A percentile compares a stretch with the other conserved stretches of the same genome.
Conservation (phyloP, 1,284 basidiomycete genomes). For the Papiliotrema flavescens region DNA sequence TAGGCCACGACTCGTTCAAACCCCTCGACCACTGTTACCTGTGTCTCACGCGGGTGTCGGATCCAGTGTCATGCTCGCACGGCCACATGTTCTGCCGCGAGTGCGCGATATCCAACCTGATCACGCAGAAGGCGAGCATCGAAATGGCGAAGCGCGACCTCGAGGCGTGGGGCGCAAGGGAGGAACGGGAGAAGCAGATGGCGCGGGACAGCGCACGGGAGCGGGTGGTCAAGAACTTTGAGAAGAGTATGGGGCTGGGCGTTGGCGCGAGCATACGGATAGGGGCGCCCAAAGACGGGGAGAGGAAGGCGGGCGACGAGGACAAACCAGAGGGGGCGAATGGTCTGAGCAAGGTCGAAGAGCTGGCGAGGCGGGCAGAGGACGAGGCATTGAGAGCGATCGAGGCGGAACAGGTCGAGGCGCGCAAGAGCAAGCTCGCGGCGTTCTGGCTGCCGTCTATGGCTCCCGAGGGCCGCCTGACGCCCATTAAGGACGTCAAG, state of each 20-base stretch:
- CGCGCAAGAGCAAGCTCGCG: slow-evolving; percentile 78
- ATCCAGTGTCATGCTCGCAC: slow-evolving; percentile 73
- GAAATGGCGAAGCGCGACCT: slow-evolving; percentile 75
- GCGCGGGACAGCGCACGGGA: slow-evolving; percentile 71
- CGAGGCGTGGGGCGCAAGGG: slow-evolving; percentile 67
- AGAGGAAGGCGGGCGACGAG: slow-evolving; percentile 49
- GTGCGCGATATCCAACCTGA: slow-evolving; percentile 55
- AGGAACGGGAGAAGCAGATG: slow-evolving; percentile 64
- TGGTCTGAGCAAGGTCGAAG: slow-evolving; percentile 68
- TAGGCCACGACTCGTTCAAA: slow-evolving; percentile 87
- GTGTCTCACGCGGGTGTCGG: slow-evolving; percentile 71
- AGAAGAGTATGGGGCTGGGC: slow-evolving; percentile 63
- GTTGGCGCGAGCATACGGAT: background rate
- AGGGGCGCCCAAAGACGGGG: slow-evolving; percentile 5
- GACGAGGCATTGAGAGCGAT: slow-evolving; percentile 75
- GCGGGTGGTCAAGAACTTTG: slow-evolving; percentile 79
- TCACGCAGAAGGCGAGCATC: slow-evolving; percentile 79
- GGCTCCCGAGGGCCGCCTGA: slow-evolving; percentile 66
- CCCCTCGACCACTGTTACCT: slow-evolving; percentile 80
- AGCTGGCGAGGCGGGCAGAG: slow-evolving; percentile 71
- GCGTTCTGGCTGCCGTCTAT: slow-evolving; percentile 91
- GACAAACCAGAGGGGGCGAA: slow-evolving; percentile 60
- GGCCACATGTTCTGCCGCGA: slow-evolving; percentile 87
- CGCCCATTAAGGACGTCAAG: slow-evolving; percentile 71
- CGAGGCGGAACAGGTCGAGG: slow-evolving; percentile 73